Evolutionary conservation across 768 basidiomycete genomes (phyloP).

Genomic region (Hydnum rufescens): DNA sequence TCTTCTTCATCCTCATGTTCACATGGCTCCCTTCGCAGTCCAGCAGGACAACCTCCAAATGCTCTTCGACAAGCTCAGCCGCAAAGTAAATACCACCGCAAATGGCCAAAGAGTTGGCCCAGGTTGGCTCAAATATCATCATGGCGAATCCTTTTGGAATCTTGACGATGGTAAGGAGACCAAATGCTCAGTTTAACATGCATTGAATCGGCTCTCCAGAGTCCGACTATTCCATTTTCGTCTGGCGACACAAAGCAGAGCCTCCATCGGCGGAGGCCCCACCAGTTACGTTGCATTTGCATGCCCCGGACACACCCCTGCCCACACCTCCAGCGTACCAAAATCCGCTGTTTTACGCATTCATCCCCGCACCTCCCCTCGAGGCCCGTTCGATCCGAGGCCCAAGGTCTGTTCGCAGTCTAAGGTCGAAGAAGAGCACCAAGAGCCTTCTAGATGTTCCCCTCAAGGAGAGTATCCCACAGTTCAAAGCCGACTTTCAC

Average conservation of each 20-base stretch:
- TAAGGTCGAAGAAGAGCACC: conserved; percentile 10
- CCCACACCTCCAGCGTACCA: conserved; percentile 13
- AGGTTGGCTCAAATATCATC: conserved; percentile 79
- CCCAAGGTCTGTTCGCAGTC: conserved; percentile 6
- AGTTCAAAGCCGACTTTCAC: conserved; percentile 58
- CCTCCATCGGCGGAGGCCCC: conserved; percentile 12
- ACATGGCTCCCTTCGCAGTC: conserved; percentile 24
- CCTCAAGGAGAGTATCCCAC: conserved; percentile 26
- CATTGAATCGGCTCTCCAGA: conserved; percentile 24
- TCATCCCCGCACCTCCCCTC: conserved; percentile 2
- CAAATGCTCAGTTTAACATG: conserved; percentile 2
- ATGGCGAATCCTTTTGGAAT: conserved; percentile 59
- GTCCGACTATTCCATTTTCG: conserved; percentile 75
- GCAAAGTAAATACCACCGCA: conserved; percentile 40
- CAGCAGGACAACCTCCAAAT: conserved; percentile 43
- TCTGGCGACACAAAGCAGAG: conserved; percentile 35
- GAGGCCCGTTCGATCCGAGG: conserved; percentile 11
- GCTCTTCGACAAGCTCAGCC: conserved; percentile 51
- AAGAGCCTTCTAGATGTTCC: conserved; percentile 14
- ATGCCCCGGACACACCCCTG: conserved; percentile 16
- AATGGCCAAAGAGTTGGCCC: conserved; percentile 42
- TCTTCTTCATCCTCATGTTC: background rate
- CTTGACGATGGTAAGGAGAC: conserved; percentile 62
- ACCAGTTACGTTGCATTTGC: conserved; percentile 6
- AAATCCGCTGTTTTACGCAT: conserved; percentile 11